Evolutionary conservation across 2,329 filamentous ascomycete species (phyloP).

Genomic region (Colletotrichum coccodes): DNA sequence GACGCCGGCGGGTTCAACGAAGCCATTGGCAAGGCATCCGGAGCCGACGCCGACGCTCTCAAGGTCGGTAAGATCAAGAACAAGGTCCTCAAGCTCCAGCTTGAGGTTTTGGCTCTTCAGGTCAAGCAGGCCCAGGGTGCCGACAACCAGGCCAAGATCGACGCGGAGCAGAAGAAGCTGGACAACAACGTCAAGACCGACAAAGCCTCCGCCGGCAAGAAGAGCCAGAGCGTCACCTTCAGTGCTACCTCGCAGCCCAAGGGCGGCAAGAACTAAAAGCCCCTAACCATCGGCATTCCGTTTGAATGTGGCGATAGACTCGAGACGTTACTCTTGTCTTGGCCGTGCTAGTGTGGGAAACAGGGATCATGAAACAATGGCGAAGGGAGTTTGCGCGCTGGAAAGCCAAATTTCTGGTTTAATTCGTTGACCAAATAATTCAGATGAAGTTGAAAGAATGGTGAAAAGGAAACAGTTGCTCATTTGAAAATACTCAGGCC

Average conservation of each 20-base stretch:
- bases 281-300: no score
- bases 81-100: constrained; percentile 67
- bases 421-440: constrained; percentile 25
- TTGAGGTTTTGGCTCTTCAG: constrained; percentile 60
- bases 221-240: constrained; percentile 50
- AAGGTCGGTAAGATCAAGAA: constrained; percentile 69
- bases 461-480: not conserved
- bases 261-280: not conserved
- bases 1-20: constrained; percentile 60
- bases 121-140: constrained; percentile 61
- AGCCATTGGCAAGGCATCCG: constrained; percentile 57
- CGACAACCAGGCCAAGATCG: constrained; percentile 54
- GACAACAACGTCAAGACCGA: constrained; percentile 60
- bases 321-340: constrained; percentile 1
- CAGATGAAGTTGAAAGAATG: constrained; percentile 11
- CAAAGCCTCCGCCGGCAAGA: constrained; percentile 44
- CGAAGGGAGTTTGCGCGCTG: constrained; percentile 11
- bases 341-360: not conserved
- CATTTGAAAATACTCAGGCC: not conserved
- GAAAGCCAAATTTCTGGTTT: constrained; percentile 18
- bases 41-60: constrained; percentile 54
- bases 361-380: constrained; percentile 1
- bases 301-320: not conserved
- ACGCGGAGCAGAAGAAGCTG: constrained; percentile 60
- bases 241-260: constrained; percentile 34